Evolutionary conservation across 2,329 filamentous ascomycete species (phyloP), one percentile per base, ranked within the genome.

Genomic region (Emergomyces orientalis): DNA sequence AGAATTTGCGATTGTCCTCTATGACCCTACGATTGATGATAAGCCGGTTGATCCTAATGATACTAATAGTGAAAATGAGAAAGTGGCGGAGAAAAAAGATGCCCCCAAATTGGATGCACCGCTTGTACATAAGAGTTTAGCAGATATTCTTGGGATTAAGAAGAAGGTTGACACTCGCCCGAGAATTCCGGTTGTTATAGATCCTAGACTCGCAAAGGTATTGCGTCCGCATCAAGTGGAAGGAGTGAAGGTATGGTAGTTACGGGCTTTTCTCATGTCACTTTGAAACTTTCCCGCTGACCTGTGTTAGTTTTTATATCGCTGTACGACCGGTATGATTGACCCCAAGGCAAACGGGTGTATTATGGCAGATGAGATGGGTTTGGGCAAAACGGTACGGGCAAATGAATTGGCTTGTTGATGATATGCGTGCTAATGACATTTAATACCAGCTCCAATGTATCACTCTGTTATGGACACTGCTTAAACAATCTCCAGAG

Each of bases 341-440:
- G 94, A 97, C 70, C 84, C 88, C 45, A 93, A 93, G 69, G 94
- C 94, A 58, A 90, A 97, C 74, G 94, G 94, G 1, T 99, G 94
- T 76, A 99, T 99, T 73, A 99, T 99, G 94, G 94, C 94, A 61
- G 94, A 99, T 74, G 94, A 97, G 74, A 99, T 99, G 94, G 94
- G 94, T 69, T 79, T 99, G 37, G 94, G 94, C 63, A 99, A 99
- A 78, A 99, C 94, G 22, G 78, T 80, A 75, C 5, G 62, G 72
- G 57, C 55, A 19, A 27, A 19, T 32, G 19, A 1, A 47, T 30
- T 45, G 34, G 39, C 41, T 63, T 63, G 56, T 69, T 76, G 58
- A 75, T 64, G 32, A 17, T 32, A 17, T 9, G 54, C 39, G 19
- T 59, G 30, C 60, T 65, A 37, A 63, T 63, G 57, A 22, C 69